A percentile compares a stretch with the other conserved stretches of the same genome.
phyloP scores from a whole-genome alignment of 768 basidiomycete genomes.

The Rhizopogon salebrosus region DNA sequence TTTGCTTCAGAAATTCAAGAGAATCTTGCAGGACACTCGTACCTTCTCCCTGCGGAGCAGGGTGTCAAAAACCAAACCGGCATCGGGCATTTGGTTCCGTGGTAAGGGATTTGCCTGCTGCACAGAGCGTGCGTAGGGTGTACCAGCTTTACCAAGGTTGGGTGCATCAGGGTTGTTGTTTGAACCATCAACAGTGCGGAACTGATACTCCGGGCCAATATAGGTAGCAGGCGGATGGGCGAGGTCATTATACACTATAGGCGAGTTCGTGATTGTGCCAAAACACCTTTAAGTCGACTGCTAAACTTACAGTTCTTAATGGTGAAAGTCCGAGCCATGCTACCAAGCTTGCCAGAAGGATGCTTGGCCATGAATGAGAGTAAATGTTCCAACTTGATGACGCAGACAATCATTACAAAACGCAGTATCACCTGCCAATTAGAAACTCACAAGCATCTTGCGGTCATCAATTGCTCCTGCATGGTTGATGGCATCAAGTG shows the following conservation, averaged over 20 bases:
- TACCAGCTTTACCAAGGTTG: conserved; percentile 71
- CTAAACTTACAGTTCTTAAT: conserved; percentile 53
- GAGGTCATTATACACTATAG: conserved; percentile 75
- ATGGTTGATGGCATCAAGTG: conserved; percentile 58
- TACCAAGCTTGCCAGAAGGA: conserved; percentile 40
- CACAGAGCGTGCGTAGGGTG: conserved; percentile 80
- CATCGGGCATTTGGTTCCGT: conserved; percentile 65
- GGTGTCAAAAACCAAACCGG: conserved; percentile 77
- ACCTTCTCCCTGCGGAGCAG: conserved; percentile 71
- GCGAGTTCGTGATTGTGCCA: not conserved
- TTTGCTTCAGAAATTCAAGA: conserved; percentile 2
- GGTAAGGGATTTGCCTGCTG: conserved; percentile 65
- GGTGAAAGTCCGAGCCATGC: conserved; percentile 31
- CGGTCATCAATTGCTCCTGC: conserved; percentile 68
- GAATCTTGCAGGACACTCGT: not conserved
- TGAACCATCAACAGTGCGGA: conserved; percentile 73
- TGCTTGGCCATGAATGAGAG: conserved; percentile 58
- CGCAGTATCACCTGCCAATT: not conserved
- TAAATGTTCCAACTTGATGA: conserved; percentile 63
- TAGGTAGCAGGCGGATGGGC: conserved; percentile 72
- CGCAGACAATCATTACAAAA: not conserved
- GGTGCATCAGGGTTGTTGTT: conserved; percentile 69
- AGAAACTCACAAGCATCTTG: conserved; percentile 59
- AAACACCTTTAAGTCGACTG: not conserved
- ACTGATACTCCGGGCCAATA: conserved; percentile 57